Evolutionary conservation across 306 rosid species (phyloP), one percentile per base, ranked within the genome.

Genomic region (Sophora flavescens): DNA sequence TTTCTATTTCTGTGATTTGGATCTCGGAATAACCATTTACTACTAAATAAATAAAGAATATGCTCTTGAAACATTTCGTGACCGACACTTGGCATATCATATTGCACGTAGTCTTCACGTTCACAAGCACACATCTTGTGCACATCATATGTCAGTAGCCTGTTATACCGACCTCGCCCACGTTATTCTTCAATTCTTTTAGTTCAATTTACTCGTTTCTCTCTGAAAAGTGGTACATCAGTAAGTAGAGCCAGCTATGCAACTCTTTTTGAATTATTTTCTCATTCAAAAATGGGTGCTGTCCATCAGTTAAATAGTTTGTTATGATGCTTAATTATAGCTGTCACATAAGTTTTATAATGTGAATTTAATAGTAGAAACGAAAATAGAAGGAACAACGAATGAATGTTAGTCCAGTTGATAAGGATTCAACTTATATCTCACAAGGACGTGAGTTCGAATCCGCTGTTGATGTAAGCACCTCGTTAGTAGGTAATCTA

Each of bases 91-190:
- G 59, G 52, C 10, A 11, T 8, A 5, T 50, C 8, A n/a, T 42
- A 16, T 53, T 33, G 69, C 69, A 77, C 33, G 76, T 68, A 67
- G 68, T 17, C 7, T 77, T 32, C 75, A 57, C 81, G 81, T 77
- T 77, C 68, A 30, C 16, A 42, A 16, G 14, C 17, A 9, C 22
- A 51, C 10, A 45, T 65, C 54, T 42, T 18, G 54, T 38, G 69
- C 38, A 4, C 65, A 22, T 22, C 65, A 30, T 15, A 63, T 15
- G 48, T 7, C 12, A 6, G 9, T 30, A 5, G 0, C 6, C 52
- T 12, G 6, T n/a, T n/a, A n/a, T 16, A 30, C 4, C 48, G 35
- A 69, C 74, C 32, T 50, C 16, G 61, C n/a, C 14, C 66, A 14
- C 12, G 62, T 63, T 63, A 70, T 22, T 71, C 13, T 71, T 36